These are phyloP conservation scores for Phytopythium delawarense DNA, from an alignment of 352 stramenopile genomes.

Conservation along the genomic window DNA sequence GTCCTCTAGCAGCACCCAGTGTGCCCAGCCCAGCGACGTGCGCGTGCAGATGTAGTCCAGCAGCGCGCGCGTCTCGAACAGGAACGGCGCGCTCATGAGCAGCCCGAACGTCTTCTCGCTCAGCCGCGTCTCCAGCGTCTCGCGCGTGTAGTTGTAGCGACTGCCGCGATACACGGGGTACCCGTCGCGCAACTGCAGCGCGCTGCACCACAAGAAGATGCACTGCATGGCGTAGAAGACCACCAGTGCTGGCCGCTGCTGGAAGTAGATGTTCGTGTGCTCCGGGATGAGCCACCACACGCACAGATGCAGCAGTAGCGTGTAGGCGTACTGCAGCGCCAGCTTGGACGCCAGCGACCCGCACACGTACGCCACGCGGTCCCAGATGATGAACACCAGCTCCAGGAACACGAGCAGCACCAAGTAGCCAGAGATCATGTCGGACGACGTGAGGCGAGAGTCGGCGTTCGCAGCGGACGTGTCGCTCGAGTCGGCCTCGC, in stretches of 20 bases:
- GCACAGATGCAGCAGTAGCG: slow-evolving; percentile 60
- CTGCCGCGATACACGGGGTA: slow-evolving; percentile 83
- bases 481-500: slow-evolving; percentile 41
- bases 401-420: slow-evolving; percentile 81
- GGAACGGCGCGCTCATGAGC: slow-evolving; percentile 75
- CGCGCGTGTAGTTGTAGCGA: slow-evolving; percentile 65
- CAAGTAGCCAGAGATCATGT: slow-evolving; percentile 82
- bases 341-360: slow-evolving; percentile 73
- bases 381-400: slow-evolving; percentile 81
- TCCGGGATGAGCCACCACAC: slow-evolving; percentile 75
- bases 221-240: slow-evolving; percentile 83
- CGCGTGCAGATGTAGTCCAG: slow-evolving; percentile 87
- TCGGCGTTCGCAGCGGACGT: slow-evolving; percentile 35
- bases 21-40: slow-evolving; percentile 72
- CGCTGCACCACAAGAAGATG: slow-evolving; percentile 68
- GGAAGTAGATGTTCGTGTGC: slow-evolving; percentile 79
- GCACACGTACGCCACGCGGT: slow-evolving; percentile 78
- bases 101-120: slow-evolving; percentile 67
- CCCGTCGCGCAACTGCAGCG: slow-evolving; percentile 81
- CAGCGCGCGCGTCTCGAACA: slow-evolving; percentile 87
- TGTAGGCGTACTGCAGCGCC: slow-evolving; percentile 71
- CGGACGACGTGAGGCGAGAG: slow-evolving; percentile 55
- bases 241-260: slow-evolving; percentile 60
- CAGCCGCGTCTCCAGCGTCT: slow-evolving; percentile 41
- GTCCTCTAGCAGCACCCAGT: slow-evolving; percentile 84